Conservation (phyloP, 2,329 filamentous ascomycete species). For the Cladobotryum mycophilum region DNA sequence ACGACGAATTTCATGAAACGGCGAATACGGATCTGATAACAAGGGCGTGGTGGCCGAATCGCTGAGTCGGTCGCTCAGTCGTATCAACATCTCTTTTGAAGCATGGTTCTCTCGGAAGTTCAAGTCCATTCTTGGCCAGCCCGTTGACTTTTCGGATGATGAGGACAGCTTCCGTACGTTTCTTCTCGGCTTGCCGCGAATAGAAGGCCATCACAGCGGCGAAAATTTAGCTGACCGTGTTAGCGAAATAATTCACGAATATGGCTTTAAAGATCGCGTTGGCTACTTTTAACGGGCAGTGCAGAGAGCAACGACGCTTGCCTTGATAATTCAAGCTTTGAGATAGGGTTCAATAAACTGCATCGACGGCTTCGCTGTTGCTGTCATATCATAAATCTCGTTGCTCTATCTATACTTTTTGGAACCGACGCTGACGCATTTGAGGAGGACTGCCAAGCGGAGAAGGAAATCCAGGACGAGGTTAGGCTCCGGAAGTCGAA, state of each 20-base stretch:
- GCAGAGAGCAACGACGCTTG: slow-evolving; percentile 1
- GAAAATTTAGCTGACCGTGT: slow-evolving; percentile 2
- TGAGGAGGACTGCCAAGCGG: slow-evolving; percentile 1
- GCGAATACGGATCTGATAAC: neutral
- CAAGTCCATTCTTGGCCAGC: too few species aligned
- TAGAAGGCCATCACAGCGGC: slow-evolving; percentile 9
- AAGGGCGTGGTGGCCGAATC: slow-evolving; percentile 1
- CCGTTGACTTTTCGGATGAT: too few species aligned
- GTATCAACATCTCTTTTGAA: neutral
- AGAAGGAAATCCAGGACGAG: slow-evolving; percentile 1
- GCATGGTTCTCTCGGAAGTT: neutral
- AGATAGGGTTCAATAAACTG: slow-evolving; percentile 3
- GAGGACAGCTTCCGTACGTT: too few species aligned
- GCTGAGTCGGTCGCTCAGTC: neutral
- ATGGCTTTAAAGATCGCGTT: too few species aligned
- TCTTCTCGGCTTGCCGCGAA: neutral
- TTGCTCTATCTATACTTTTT: slow-evolving; percentile 9
- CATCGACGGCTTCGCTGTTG: slow-evolving; percentile 7
- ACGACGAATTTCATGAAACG: too few species aligned
- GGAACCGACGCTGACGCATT: slow-evolving; percentile 1
- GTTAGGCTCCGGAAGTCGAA: neutral
- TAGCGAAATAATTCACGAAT: too few species aligned
- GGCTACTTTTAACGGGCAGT: slow-evolving; percentile 12
- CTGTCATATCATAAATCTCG: slow-evolving; percentile 7
- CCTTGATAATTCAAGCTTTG: neutral